phyloP scores from a whole-genome alignment of 169 alveolate genomes.

The Cyclospora cayetanensis region DNA sequence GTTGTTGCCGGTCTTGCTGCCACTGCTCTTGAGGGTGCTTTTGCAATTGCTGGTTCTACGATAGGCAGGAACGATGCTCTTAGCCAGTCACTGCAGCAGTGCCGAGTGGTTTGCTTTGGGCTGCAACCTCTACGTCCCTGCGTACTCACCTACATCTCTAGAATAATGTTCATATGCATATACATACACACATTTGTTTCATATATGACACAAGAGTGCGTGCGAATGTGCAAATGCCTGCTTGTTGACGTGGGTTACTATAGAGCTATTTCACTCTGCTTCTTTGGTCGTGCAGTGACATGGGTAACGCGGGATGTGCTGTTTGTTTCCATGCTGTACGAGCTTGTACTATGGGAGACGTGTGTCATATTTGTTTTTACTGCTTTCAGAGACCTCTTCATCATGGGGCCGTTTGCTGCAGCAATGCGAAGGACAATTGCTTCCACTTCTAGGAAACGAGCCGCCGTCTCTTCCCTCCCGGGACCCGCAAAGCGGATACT shows the following conservation, averaged over 20 bases:
- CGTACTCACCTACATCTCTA: too few relatives aligned
- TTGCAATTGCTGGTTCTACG: not conserved
- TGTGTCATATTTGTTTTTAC: not conserved
- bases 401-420: conserved; percentile 8
- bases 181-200: too few relatives aligned
- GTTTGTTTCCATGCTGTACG: not conserved
- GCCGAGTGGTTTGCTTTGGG: too few relatives aligned
- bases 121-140: too few relatives aligned
- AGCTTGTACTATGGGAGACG: not conserved
- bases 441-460: not conserved
- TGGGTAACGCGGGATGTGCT: not conserved
- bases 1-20: not conserved
- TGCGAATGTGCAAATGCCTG: not conserved
- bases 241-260: not conserved
- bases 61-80: too few relatives aligned
- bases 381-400: conserved; percentile 39
- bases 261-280: not conserved
- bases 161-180: too few relatives aligned
- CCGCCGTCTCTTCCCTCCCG: not conserved
- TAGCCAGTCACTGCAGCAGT: too few relatives aligned
- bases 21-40: not conserved
- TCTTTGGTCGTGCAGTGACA: not conserved
- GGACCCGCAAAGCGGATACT: conserved; percentile 51
- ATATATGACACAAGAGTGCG: too few relatives aligned
- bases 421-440: conserved; percentile 57